Evolutionary conservation across 352 stramenopile species (phyloP).

Genomic region (Globisporangium solare): DNA sequence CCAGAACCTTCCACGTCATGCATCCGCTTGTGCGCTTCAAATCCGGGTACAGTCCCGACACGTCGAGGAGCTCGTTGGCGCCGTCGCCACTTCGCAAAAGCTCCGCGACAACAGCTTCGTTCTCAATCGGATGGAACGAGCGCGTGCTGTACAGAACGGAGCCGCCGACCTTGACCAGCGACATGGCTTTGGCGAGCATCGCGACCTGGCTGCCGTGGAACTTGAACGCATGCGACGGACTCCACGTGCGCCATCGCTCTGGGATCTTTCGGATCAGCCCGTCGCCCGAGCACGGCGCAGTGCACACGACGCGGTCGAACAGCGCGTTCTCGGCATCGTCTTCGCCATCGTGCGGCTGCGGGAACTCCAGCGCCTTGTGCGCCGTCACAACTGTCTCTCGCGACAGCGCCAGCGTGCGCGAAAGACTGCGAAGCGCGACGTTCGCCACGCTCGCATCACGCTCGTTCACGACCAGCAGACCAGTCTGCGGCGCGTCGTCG

Average conservation of each 20-base stretch:
- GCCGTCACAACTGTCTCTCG: conserved; percentile 54
- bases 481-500: conserved; percentile 1
- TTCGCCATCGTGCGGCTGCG: conserved; percentile 20
- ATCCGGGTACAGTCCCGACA: conserved; percentile 26
- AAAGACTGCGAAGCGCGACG: conserved; percentile 49
- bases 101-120: conserved; percentile 81
- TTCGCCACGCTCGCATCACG: conserved; percentile 46
- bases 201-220: conserved; percentile 70
- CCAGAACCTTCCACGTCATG: conserved; percentile 54
- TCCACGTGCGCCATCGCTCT: conserved; percentile 80
- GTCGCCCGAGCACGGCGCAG: conserved; percentile 74
- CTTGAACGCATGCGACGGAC: conserved; percentile 34
- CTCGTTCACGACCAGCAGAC: conserved; percentile 72
- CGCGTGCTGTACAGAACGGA: conserved; percentile 70
- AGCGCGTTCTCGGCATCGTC: conserved; percentile 18
- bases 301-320: conserved; percentile 80
- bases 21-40: conserved; percentile 40
- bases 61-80: conserved; percentile 60
- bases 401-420: conserved; percentile 45
- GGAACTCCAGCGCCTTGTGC: conserved; percentile 74
- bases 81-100: conserved; percentile 46
- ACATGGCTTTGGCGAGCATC: conserved; percentile 67
- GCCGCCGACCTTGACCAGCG: conserved; percentile 44
- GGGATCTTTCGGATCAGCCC: conserved; percentile 73
- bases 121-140: conserved; percentile 79